phyloP scores from a whole-genome alignment of 2,329 filamentous ascomycete species.

The Lasiodiplodia sp. region DNA sequence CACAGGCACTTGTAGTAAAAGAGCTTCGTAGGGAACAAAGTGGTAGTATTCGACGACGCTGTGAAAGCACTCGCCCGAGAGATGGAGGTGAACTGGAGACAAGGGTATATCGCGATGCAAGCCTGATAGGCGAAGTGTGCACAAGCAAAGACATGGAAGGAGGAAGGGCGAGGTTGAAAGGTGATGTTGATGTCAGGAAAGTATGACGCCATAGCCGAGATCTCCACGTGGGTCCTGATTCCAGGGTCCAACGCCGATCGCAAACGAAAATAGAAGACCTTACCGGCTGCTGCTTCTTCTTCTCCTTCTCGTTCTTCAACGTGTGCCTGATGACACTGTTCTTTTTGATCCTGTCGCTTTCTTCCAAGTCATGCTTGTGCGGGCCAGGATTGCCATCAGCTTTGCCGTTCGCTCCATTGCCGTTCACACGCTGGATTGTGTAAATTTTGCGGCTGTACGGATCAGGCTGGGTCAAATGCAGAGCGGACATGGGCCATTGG shows the following conservation, averaged over 20 bases:
- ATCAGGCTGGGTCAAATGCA: not conserved
- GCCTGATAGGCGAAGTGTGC: not conserved
- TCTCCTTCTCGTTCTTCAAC: conserved; percentile 69
- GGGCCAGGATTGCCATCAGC: conserved; percentile 72
- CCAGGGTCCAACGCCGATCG: conserved; percentile 22
- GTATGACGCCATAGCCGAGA: conserved; percentile 25
- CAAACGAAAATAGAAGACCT: not conserved
- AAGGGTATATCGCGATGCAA: not conserved
- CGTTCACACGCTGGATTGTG: conserved; percentile 80
- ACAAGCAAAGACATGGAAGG: conserved; percentile 4
- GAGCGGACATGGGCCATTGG: conserved; percentile 20
- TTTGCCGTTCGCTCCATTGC: conserved; percentile 76
- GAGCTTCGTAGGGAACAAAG: not conserved
- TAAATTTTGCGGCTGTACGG: conserved; percentile 53
- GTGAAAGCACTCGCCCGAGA: not conserved
- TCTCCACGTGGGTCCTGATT: not conserved
- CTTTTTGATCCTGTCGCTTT: conserved; percentile 82
- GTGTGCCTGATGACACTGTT: conserved; percentile 75
- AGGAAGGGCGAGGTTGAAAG: not conserved
- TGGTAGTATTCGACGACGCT: not conserved
- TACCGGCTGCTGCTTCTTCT: conserved; percentile 58
- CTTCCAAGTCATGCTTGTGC: conserved; percentile 76
- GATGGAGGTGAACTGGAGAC: not conserved
- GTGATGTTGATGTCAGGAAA: conserved; percentile 19
- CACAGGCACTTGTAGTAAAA: conserved; percentile 42